Base-by-base conservation (phyloP, 2,329 filamentous ascomycete genomes). In the Pleoardoris graminearum region DNA sequence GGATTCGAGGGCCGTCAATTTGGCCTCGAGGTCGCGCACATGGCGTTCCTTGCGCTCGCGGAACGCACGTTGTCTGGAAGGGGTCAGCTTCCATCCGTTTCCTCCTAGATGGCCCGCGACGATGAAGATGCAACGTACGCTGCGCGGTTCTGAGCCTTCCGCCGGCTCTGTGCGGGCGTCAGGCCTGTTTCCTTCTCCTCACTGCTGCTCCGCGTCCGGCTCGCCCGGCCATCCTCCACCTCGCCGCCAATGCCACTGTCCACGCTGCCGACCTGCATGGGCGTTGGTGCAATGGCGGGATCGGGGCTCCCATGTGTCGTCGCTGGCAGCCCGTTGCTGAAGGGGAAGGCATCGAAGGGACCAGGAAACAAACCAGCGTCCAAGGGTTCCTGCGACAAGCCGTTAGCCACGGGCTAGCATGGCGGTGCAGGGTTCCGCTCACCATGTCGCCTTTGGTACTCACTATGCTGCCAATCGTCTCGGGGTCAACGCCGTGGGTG, bases 1-100 rank as follows among this genome's bases (percentile, higher is more conserved):
- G 54, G 86, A 85, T 69, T 96, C 88, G 27, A 97, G 84, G 43
- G 79, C 81, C 44, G 84, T 87, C 23, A 97, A 85, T 71, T 96
- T 94, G 51, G 85, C 84, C 75, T 97, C 92, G 21, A 97, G 86
- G 55, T 97, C 91, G 72, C 92, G 92, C 57, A 97, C 91, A 68
- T 96, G 92, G 52, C 87, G 88, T 73, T 97, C 93, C 75, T 97
- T 97, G 62, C 93, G 88, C 75, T 97, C 93, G 55, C 93, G 90
- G 74, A 97, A 97, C 27, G 94, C 93, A 64, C 93, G 88, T 81
- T 97, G 94, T 42, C 93, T 97, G 59, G 46, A 19, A 22, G 38
- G 37, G 14, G 48, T 58, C 38, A 58, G 50, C 37, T 45, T 43
- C 27, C 11, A 21, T 19, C 38, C 22, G 46, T 12, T n/a, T 33